Conservation (phyloP, 2,329 filamentous ascomycete species). For the Diaporthe citriasiana region DNA sequence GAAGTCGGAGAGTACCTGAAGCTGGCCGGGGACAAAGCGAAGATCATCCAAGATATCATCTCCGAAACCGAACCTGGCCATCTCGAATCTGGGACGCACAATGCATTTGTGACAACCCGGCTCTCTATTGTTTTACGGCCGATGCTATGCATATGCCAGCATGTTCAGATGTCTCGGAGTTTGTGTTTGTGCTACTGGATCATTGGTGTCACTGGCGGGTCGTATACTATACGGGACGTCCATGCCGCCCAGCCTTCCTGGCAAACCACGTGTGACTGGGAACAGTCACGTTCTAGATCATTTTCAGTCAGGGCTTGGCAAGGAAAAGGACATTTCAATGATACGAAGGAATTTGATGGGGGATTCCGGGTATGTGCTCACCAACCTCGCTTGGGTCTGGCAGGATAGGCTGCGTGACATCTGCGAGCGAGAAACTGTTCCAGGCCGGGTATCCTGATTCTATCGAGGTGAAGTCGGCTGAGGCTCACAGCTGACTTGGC, state of each 20-base stretch:
- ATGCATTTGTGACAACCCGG: slow-evolving; percentile 4
- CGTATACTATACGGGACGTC: background rate
- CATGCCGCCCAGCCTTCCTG: background rate
- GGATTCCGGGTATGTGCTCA: background rate
- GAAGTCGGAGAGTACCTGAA: background rate
- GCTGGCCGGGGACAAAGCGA: too few species aligned
- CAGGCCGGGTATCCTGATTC: background rate
- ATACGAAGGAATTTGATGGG: background rate
- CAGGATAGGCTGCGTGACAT: background rate
- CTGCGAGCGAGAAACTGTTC: background rate
- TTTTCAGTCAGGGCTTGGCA: background rate
- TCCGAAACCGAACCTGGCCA: background rate
- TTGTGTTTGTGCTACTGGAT: slow-evolving; percentile 23
- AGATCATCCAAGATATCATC: background rate
- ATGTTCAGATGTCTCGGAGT: slow-evolving; percentile 39
- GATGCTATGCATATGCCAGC: slow-evolving; percentile 29
- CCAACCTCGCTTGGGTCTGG: too few species aligned
- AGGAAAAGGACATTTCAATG: background rate
- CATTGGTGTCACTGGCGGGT: background rate
- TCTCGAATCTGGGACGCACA: background rate
- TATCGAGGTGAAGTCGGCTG: slow-evolving; percentile 14
- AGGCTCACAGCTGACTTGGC: slow-evolving; percentile 20
- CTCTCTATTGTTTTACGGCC: background rate
- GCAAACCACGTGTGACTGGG: slow-evolving; percentile 24
- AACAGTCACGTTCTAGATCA: slow-evolving; percentile 3